A percentile compares a stretch with the other conserved stretches of the same genome.
Conservation (phyloP, 2,329 filamentous ascomycete genomes). For the Microdochium paspali region DNA sequence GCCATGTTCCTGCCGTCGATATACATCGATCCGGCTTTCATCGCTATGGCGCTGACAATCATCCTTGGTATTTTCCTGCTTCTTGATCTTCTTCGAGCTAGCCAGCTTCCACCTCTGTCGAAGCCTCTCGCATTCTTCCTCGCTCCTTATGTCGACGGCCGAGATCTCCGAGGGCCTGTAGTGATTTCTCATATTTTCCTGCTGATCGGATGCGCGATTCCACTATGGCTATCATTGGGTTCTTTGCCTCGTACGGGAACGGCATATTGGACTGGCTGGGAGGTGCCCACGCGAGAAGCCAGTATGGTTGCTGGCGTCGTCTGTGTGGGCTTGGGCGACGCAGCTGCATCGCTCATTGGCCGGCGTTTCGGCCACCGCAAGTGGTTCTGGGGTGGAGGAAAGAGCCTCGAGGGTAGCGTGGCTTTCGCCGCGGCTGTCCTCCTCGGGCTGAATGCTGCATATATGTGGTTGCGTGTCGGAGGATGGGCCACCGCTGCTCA, state of each 20-base stretch:
- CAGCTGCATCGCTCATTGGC: conserved; percentile 83
- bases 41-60: conserved; percentile 68
- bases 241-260: conserved; percentile 49
- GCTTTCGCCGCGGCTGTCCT: conserved; percentile 80
- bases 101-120: conserved; percentile 82
- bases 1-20: conserved; percentile 84
- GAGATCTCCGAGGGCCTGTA: conserved; percentile 86
- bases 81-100: conserved; percentile 80
- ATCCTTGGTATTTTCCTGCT: conserved; percentile 79
- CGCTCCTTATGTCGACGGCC: conserved; percentile 86
- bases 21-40: conserved; percentile 79
- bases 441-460: conserved; percentile 59
- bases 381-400: conserved; percentile 95
- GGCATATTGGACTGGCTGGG: conserved; percentile 61
- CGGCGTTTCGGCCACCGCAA: conserved; percentile 77
- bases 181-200: conserved; percentile 96
- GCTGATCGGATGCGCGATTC: conserved; percentile 88
- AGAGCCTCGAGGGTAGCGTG: conserved; percentile 79
- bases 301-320: conserved; percentile 89
- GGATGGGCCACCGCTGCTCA: conserved; percentile 55
- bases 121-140: conserved; percentile 80
- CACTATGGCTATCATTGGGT: conserved; percentile 80
- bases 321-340: conserved; percentile 92
- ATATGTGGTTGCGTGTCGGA: conserved; percentile 66
- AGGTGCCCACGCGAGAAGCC: conserved; percentile 62